These are phyloP conservation scores for Yarrowia osloensis DNA, from an alignment of 805 yeast genomes.

Conservation along the genomic window DNA sequence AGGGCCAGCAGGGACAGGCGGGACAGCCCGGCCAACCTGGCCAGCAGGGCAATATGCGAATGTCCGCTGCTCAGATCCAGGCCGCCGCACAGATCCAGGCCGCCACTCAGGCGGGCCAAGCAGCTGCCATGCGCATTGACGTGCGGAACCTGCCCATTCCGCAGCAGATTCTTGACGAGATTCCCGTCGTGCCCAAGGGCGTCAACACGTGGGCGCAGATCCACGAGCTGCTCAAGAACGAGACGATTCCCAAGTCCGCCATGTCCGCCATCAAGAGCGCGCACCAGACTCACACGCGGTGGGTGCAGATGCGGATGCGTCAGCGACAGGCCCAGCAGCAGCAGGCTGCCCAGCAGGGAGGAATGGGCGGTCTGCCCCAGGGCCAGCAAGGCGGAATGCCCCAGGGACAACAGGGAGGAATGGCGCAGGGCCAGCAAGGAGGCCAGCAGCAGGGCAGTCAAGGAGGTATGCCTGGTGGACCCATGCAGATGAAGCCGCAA, in stretches of 20 bases:
- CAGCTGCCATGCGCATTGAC: conserved; percentile 38
- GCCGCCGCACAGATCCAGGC: conserved; percentile 24
- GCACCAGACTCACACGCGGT: conserved; percentile 48
- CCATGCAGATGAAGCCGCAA: conserved; percentile 6
- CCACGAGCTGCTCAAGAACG: conserved; percentile 60
- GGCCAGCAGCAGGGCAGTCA: not conserved
- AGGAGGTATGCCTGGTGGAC: not conserved
- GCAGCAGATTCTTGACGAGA: conserved; percentile 58
- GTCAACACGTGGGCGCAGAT: conserved; percentile 82
- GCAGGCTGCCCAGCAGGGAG: conserved; percentile 35
- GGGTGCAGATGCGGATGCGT: conserved; percentile 35
- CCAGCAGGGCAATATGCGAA: conserved; percentile 31
- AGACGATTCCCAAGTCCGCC: conserved; percentile 58
- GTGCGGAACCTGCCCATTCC: conserved; percentile 74
- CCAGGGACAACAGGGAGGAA: not conserved
- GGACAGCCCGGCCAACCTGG: conserved; percentile 32
- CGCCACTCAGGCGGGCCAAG: conserved; percentile 31
- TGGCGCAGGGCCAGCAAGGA: not conserved
- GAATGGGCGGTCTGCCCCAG: not conserved
- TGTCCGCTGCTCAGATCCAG: conserved; percentile 24
- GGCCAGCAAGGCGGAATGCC: too few relatives aligned
- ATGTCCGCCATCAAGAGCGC: conserved; percentile 64
- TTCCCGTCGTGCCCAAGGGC: conserved; percentile 77
- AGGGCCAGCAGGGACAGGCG: conserved; percentile 24
- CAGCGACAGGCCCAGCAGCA: conserved; percentile 36